Evolutionary conservation across 306 rosid species (phyloP), one percentile per base, ranked within the genome.

Genomic region (Biancaea sappan): DNA sequence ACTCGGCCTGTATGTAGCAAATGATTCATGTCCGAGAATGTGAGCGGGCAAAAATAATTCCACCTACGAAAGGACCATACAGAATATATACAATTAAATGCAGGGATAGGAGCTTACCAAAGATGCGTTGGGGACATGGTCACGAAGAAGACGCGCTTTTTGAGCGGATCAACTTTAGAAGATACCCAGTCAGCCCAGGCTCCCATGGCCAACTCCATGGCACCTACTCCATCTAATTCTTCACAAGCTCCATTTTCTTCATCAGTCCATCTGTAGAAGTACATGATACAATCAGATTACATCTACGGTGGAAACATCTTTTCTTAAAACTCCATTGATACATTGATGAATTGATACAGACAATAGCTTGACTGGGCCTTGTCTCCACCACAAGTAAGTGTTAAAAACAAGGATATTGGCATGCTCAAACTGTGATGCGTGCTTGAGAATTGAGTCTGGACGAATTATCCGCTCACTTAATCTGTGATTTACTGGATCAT

Each of bases 351-450:
- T 11, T 51, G 52, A 77, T 82, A 90, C 97, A 61, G 37, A 94
- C 99, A 87, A 75, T 40, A 94, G 92, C 92, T 94, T 94, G 70
- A 94, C 97, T 12, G 97, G 96, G 80, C 99, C 99, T 80, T 94
- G 99, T 88, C 99, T 86, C 99, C 99, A 94, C 99, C 99, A 94
- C 85, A 94, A 84, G 86, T 94, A 94, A 1, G 97, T 81, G 86
- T 94, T 94, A 72, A 94, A 94, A 78, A 92, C 83, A 75, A 94
- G 86, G 69, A 94, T 90, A 81, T 94, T 97, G 77, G 99, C 99
- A 68, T 86, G 86, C 84, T 94, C 86, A 97, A 97, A 94, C 57
- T 80, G 47, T 2, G 87, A 83, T 14, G 96, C 84, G 58, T 94
- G 98, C 85, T 77, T 92, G 52, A 94, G 92, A 77, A 94, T 88